phyloP scores from a whole-genome alignment of 306 rosid genomes.

The Leucaena leucocephala region DNA sequence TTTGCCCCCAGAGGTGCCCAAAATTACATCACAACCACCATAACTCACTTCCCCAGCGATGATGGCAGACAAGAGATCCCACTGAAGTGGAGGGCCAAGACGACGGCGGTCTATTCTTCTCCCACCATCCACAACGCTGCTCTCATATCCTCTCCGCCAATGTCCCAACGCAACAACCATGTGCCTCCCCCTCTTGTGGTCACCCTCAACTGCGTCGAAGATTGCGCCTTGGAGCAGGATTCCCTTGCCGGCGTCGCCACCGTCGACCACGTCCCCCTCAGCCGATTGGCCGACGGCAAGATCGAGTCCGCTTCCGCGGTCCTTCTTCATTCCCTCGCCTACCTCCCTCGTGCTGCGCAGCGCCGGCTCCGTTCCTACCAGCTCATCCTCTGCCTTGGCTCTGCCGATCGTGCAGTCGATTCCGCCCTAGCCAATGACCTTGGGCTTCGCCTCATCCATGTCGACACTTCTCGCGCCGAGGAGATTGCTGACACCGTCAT shows the following conservation, averaged over 20 bases:
- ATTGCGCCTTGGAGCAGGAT: constrained; percentile 61
- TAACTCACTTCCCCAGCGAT: not conserved
- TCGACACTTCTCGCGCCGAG: constrained; percentile 70
- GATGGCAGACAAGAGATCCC: not conserved
- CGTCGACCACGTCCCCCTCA: constrained; percentile 67
- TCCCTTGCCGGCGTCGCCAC: constrained; percentile 61
- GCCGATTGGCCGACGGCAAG: constrained; percentile 65
- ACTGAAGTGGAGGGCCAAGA: not conserved
- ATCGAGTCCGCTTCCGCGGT: constrained; percentile 70
- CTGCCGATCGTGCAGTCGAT: constrained; percentile 65
- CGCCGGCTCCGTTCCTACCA: constrained; percentile 74
- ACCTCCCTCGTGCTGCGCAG: constrained; percentile 79
- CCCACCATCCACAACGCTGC: not conserved
- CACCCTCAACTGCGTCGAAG: constrained; percentile 73
- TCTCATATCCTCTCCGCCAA: constrained; percentile 48
- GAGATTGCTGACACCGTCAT: constrained; percentile 76
- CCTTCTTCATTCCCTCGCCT: constrained; percentile 66
- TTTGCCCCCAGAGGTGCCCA: constrained; percentile 22
- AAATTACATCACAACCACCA: constrained; percentile 38
- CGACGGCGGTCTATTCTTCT: not conserved
- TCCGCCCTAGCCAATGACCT: constrained; percentile 66
- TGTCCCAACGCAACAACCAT: constrained; percentile 49
- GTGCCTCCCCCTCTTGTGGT: constrained; percentile 59
- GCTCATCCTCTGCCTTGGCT: constrained; percentile 70
- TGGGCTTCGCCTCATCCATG: constrained; percentile 66